Base-by-base conservation (phyloP, 306 rosid genomes). In the Lathyrus tuberosus region DNA sequence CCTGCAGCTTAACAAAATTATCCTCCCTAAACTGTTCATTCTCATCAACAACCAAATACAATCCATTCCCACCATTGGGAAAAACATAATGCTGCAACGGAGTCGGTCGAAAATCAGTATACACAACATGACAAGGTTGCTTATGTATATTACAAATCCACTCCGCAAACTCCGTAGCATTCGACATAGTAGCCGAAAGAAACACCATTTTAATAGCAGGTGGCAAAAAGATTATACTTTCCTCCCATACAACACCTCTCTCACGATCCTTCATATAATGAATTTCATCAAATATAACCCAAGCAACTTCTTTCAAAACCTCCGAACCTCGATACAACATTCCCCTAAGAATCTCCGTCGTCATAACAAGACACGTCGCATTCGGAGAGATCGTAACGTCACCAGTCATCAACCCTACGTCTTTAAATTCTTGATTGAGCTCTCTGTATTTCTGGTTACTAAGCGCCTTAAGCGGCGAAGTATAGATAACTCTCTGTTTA, bases 161-260 rank as follows among this genome's bases (percentile, higher is more conserved):
- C 80, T 93, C 97, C 0, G 98, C 98, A 74, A 93, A 93, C 62
- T 93, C 96, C 0, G 98, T 93, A 4, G 98, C 98, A 76, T 93
- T 93, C 0, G 98, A 93, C 97, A 93, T 93, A 2, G 98, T 93
- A 0, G 98, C 98, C 0, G 98, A 93, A 37, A 93, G 89, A 47
- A 93, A 93, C 43, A 90, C 97, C 98, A 93, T 93, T 72, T 90
- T 93, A 56, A 93, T 91, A 14, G 89, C 97, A 3, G 96, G 91
- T 1, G 98, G 98, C 78, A 90, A 78, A 31, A 90, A 93, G 4
- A 93, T 88, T n/a, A 93, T 93, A 82, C 98, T 93, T 82, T 93
- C 98, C 73, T 93, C 98, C 98, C 98, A 93, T 71, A 93, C 98
- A 47, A 93, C 98, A 61, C 98, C 98, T 77, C 98, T 85, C 67